phyloP scores from a whole-genome alignment of 495 filamentous ascomycete species.

The Xylaria intraflava region DNA sequence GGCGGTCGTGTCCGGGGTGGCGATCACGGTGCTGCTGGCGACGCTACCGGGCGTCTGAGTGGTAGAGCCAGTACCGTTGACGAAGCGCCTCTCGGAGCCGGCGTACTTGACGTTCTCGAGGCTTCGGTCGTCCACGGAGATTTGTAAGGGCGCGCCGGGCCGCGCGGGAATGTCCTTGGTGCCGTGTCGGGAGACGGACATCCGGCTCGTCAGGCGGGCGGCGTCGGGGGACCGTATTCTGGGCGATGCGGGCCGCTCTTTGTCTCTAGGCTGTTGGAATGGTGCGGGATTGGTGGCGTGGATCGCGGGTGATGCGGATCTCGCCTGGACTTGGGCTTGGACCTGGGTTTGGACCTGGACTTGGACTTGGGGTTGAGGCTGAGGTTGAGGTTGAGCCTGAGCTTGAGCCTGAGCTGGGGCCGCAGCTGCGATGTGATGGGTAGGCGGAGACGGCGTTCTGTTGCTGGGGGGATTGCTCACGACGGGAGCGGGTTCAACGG shows the following conservation, averaged over 20 bases:
- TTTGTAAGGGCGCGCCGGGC: slow-evolving; percentile 21
- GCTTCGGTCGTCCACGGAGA: slow-evolving; percentile 2
- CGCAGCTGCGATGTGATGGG: slow-evolving; percentile 19
- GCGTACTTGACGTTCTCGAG: slow-evolving; percentile 24
- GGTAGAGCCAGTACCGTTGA: no score
- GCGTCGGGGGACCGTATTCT: slow-evolving; percentile 3
- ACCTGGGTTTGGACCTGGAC: no score
- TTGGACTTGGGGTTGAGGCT: no score
- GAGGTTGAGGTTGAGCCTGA: no score
- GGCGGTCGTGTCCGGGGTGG: background rate
- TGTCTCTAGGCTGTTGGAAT: slow-evolving; percentile 5
- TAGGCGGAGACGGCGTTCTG: slow-evolving; percentile 8
- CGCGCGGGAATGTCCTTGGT: slow-evolving; percentile 10
- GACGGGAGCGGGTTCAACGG: background rate
- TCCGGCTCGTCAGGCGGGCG: slow-evolving; percentile 17
- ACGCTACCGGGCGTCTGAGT: no score
- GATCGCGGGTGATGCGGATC: background rate
- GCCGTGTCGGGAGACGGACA: slow-evolving; percentile 9
- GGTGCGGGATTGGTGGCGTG: background rate
- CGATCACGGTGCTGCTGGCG: background rate
- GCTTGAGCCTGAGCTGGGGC: background rate
- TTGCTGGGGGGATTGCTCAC: background rate
- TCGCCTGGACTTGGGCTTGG: background rate
- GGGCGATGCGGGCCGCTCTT: background rate
- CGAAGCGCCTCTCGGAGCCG: slow-evolving; percentile 6